phyloP scores from a whole-genome alignment of 805 yeast species.

The Nakazawaea ambrosiae region DNA sequence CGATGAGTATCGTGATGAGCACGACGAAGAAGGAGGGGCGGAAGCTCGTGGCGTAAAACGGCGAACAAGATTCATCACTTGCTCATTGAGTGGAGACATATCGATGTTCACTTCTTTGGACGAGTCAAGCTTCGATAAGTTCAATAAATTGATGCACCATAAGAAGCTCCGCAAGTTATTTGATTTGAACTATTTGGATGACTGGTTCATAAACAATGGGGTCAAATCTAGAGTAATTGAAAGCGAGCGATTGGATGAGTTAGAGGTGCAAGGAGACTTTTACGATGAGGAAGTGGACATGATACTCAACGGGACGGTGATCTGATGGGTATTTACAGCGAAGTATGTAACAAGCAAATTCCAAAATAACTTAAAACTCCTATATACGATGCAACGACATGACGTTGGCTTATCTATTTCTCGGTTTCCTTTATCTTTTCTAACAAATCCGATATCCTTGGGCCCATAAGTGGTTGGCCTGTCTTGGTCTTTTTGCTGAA shows the following conservation, averaged over 20 bases:
- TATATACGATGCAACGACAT: too few relatives aligned
- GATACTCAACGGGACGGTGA: neutral
- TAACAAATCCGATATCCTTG: slow-evolving; percentile 69
- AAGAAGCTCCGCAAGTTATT: slow-evolving; percentile 15
- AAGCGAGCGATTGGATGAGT: slow-evolving; percentile 6
- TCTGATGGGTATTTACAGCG: neutral
- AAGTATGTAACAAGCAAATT: too few relatives aligned
- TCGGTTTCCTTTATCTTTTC: slow-evolving; percentile 47
- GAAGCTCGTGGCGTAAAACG: slow-evolving; percentile 5
- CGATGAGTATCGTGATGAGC: too few relatives aligned
- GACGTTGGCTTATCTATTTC: too few relatives aligned
- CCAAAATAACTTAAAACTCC: too few relatives aligned
- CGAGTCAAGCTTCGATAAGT: slow-evolving; percentile 4
- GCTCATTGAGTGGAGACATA: slow-evolving; percentile 33
- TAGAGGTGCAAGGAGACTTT: slow-evolving; percentile 8
- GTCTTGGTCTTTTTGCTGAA: slow-evolving; percentile 48
- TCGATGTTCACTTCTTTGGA: slow-evolving; percentile 18
- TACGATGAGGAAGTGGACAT: neutral
- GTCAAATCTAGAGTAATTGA: slow-evolving; percentile 15
- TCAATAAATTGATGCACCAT: neutral
- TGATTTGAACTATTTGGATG: slow-evolving; percentile 15
- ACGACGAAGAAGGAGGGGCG: neutral
- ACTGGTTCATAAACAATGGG: slow-evolving; percentile 12
- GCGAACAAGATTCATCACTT: slow-evolving; percentile 18
- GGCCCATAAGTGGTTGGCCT: slow-evolving; percentile 92